These are phyloP conservation scores for Fusarium sterilihyphosum DNA, from an alignment of 2,329 filamentous ascomycete species.

Conservation along the genomic window DNA sequence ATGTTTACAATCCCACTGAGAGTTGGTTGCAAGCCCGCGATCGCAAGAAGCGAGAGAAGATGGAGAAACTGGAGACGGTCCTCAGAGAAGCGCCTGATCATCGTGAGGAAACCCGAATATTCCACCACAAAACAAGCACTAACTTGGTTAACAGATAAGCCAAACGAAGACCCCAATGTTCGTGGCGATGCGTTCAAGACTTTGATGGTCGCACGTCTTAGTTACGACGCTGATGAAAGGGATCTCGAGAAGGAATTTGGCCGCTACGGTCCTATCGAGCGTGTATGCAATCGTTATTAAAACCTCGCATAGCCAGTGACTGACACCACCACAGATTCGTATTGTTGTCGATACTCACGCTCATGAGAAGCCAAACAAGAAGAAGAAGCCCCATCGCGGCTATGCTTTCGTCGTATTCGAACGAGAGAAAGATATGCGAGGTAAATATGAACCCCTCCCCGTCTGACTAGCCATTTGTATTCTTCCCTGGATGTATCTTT, in stretches of 20 bases:
- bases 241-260: constrained; percentile 95
- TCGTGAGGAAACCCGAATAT: constrained; percentile 59
- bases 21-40: constrained; percentile 92
- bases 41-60: constrained; percentile 83
- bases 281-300: constrained; percentile 63
- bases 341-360: constrained; percentile 83
- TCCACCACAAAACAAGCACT: constrained; percentile 7
- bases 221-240: constrained; percentile 87
- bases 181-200: constrained; percentile 96
- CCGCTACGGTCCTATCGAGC: constrained; percentile 92
- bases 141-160: constrained; percentile 70
- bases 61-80: constrained; percentile 71
- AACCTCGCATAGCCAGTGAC: not conserved
- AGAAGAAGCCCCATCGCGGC: constrained; percentile 83
- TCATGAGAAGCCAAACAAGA: constrained; percentile 75
- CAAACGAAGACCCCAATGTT: constrained; percentile 85
- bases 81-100: constrained; percentile 70
- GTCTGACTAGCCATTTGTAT: constrained; percentile 42
- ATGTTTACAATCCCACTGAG: constrained; percentile 83
- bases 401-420: constrained; percentile 98
- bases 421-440: constrained; percentile 98
- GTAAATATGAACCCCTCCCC: constrained; percentile 67
- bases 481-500: constrained; percentile 40
- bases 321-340: constrained; percentile 72
- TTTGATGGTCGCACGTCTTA: constrained; percentile 88